Conservation (phyloP, 495 filamentous ascomycete species). For the Aspergillus ellipticus region DNA sequence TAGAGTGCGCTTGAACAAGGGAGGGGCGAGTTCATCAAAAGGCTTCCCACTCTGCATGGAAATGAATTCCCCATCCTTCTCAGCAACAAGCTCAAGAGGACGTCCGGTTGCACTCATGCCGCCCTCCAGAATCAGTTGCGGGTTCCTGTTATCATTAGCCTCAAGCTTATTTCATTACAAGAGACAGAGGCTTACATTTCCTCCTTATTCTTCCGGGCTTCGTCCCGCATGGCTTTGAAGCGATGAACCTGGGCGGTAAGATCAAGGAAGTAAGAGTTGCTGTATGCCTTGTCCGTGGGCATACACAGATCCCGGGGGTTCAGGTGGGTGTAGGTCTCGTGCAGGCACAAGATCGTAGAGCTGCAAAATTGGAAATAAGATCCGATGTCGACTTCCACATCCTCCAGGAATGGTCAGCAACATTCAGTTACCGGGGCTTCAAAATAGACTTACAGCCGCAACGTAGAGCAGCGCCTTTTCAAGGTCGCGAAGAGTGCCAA, state of each 20-base stretch:
- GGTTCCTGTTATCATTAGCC: constrained; percentile 48
- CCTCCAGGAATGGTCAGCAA: constrained; percentile 41
- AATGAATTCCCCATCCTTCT: constrained; percentile 72
- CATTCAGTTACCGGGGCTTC: constrained; percentile 17
- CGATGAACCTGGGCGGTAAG: constrained; percentile 79
- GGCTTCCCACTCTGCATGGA: constrained; percentile 64
- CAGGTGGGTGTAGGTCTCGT: constrained; percentile 74
- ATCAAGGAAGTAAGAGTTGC: constrained; percentile 90
- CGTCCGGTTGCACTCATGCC: constrained; percentile 73
- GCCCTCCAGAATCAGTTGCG: constrained; percentile 65
- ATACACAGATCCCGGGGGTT: constrained; percentile 76
- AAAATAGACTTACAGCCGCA: constrained; percentile 76
- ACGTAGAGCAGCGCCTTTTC: constrained; percentile 86
- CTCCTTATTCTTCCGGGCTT: constrained; percentile 36
- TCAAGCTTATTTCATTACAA: not conserved
- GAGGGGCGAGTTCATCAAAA: constrained; percentile 39
- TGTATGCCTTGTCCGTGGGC: constrained; percentile 81
- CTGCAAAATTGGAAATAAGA: constrained; percentile 78
- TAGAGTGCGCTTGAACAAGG: constrained; percentile 57
- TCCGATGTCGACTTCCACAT: constrained; percentile 69
- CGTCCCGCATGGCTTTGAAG: constrained; percentile 62
- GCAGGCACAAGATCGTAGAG: constrained; percentile 78
- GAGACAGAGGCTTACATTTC: not conserved
- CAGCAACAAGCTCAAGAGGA: constrained; percentile 71
- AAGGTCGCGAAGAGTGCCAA: constrained; percentile 79